Conservation (phyloP, 106 monocot species). For the Acorus gramineus region DNA sequence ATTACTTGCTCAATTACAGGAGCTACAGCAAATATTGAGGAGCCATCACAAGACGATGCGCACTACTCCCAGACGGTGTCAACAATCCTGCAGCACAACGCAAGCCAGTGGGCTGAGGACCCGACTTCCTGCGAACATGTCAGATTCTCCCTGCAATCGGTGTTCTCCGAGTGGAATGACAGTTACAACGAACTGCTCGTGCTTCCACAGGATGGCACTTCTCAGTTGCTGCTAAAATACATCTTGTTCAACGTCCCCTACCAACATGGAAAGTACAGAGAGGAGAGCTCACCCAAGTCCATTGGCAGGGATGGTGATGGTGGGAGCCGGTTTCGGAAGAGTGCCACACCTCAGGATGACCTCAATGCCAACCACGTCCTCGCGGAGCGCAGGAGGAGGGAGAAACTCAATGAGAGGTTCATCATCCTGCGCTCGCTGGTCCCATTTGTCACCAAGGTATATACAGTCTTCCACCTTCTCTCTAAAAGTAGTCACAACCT, state of each 20-base stretch:
- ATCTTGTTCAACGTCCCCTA: conserved; percentile 29
- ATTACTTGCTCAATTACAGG: conserved; percentile 4
- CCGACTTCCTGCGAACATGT: conserved; percentile 2
- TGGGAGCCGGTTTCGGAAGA: conserved; percentile 16
- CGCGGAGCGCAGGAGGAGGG: conserved; percentile 71
- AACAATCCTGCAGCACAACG: conserved; percentile 35
- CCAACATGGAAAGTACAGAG: conserved; percentile 15
- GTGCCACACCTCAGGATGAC: conserved; percentile 26
- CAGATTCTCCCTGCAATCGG: conserved; percentile 16
- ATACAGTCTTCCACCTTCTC: not conserved
- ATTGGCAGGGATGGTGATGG: conserved; percentile 13
- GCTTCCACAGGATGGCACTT: not conserved
- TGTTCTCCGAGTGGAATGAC: conserved; percentile 47
- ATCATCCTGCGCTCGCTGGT: conserved; percentile 69
- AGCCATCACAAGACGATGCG: conserved; percentile 38
- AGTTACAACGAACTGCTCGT: not conserved
- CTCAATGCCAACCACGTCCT: conserved; percentile 63
- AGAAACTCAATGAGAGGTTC: conserved; percentile 83
- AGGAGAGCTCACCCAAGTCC: conserved; percentile 7
- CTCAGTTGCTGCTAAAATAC: conserved; percentile 54
- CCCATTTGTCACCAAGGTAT: conserved; percentile 82
- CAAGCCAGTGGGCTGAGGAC: conserved; percentile 7
- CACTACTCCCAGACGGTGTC: conserved; percentile 63
- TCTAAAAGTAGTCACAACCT: not conserved
- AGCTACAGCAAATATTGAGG: conserved; percentile 16